Base-by-base conservation (phyloP, 1,284 basidiomycete genomes). In the Sporisorium scitamineum region DNA sequence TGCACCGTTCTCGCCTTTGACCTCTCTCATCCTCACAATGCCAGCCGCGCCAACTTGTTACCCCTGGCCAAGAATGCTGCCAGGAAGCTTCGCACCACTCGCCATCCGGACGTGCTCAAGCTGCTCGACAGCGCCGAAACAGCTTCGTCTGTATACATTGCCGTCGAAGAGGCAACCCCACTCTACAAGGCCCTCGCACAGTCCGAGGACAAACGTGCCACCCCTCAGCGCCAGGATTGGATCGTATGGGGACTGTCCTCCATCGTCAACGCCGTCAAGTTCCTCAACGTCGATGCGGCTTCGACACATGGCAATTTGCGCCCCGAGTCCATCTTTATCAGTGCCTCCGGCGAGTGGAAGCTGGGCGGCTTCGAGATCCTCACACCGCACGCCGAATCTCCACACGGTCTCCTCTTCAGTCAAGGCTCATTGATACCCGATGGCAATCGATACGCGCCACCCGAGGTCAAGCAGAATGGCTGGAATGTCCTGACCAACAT, bases 21-120 rank as follows among this genome's bases (percentile, higher is more conserved):
- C 57, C 63, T 70, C 14, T 54, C 79, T 8, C 73, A 78, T 20
- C 72, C 70, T 22, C 67, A 70, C 61, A 77, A 73, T 50, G 70
- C 79, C 29, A 72, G 44, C 44, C 55, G 68, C 24, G 75, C 58
- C 62, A 71, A 61, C 34, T 61, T 70, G n/a, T 66, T 80, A 11
- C 90, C 91, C 2, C 89, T 99, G 22, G 96, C 95, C 3, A 92
- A 91, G 84, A 99, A 99, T 86, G 91, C 95, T 0, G 88, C 97
- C 37, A 91, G 93, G 70, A 98, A 96, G 86, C 88, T 99, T 13
- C 90, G 95, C 44, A 93, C 94, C 2, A 92, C 93, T 8, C 90
- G 97, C 39, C 97, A 99, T 88, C 97, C 97, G 0, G 93, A 98
- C 85, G 90, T 99, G 3, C 90, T 99, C 79, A 95, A 93, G 84